phyloP scores from a whole-genome alignment of 768 basidiomycete species.

The Imleria badia region DNA sequence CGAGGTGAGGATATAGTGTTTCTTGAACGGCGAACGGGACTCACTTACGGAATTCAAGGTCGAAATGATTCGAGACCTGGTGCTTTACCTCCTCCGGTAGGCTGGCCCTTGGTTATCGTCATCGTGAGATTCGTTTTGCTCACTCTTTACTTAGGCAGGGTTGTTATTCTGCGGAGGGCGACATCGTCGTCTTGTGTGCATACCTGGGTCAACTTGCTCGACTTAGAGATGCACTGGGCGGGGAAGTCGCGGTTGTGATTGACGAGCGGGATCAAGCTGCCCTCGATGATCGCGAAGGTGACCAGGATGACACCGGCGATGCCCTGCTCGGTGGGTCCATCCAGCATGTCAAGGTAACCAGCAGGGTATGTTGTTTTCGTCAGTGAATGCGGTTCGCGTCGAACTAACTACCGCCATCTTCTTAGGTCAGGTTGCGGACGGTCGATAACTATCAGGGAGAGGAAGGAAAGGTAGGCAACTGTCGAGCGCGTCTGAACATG shows the following conservation, averaged over 20 bases:
- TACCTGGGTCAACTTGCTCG: conserved; percentile 51
- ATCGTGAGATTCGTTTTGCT: background rate
- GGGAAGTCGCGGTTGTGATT: conserved; percentile 59
- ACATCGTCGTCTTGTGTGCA: conserved; percentile 55
- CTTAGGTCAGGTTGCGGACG: conserved; percentile 65
- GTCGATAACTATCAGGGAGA: conserved; percentile 81
- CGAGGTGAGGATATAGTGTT: conserved; percentile 57
- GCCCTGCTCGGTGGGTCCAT: conserved; percentile 23
- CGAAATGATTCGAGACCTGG: conserved; percentile 51
- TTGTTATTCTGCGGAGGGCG: conserved; percentile 44
- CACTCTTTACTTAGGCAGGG: conserved; percentile 41
- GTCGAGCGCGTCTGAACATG: background rate
- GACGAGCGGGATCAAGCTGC: conserved; percentile 67
- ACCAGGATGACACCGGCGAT: conserved; percentile 35
- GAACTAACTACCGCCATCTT: background rate
- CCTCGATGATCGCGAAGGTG: conserved; percentile 52
- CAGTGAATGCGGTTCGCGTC: background rate
- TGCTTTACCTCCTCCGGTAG: conserved; percentile 48
- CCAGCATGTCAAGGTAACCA: conserved; percentile 51
- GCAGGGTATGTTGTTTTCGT: conserved; percentile 40
- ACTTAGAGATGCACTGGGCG: conserved; percentile 41
- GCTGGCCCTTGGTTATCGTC: background rate
- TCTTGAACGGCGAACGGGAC: background rate
- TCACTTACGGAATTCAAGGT: conserved; percentile 27
- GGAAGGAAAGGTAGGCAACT: conserved; percentile 50